These are phyloP conservation scores for Trametes coccinea DNA, from an alignment of 768 basidiomycete species.

Conservation along the genomic window DNA sequence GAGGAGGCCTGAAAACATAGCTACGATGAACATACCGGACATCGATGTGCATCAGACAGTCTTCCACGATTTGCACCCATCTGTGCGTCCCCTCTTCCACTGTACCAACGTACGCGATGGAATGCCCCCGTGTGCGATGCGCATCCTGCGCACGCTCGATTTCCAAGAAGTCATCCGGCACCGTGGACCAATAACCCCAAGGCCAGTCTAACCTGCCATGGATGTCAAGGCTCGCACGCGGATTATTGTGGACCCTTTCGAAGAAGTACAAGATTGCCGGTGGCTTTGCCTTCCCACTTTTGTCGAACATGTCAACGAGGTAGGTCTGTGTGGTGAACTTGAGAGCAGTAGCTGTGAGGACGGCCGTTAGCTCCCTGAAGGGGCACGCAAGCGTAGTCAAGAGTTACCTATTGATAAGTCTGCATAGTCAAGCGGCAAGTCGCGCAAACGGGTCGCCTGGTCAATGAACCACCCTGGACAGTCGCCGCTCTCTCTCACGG, in stretches of 20 bases:
- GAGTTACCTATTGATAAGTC: slow-evolving; percentile 2
- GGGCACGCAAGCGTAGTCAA: not conserved
- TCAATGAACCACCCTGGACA: not conserved
- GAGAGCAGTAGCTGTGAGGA: not conserved
- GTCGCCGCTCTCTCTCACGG: not conserved
- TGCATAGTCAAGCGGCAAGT: not conserved
- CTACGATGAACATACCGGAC: slow-evolving; percentile 1
- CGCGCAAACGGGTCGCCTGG: not conserved
- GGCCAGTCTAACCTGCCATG: slow-evolving; percentile 13
- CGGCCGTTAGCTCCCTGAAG: no score
- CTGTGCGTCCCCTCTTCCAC: not conserved
- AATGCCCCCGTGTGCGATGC: slow-evolving; percentile 1
- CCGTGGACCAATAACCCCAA: slow-evolving; percentile 16
- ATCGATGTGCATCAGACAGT: slow-evolving; percentile 10
- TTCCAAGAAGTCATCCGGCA: not conserved
- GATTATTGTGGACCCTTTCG: slow-evolving; percentile 14
- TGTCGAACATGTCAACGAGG: not conserved
- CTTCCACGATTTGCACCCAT: slow-evolving; percentile 10
- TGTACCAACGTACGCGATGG: not conserved
- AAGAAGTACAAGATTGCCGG: slow-evolving; percentile 10
- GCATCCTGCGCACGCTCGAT: slow-evolving; percentile 2
- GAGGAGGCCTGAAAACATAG: no score
- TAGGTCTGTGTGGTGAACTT: slow-evolving; percentile 10
- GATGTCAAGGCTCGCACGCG: slow-evolving; percentile 4
- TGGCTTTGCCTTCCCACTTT: not conserved